These are phyloP conservation scores for Plantago coronopus DNA, from an alignment of 305 asterid genomes.

Conservation along the genomic window DNA sequence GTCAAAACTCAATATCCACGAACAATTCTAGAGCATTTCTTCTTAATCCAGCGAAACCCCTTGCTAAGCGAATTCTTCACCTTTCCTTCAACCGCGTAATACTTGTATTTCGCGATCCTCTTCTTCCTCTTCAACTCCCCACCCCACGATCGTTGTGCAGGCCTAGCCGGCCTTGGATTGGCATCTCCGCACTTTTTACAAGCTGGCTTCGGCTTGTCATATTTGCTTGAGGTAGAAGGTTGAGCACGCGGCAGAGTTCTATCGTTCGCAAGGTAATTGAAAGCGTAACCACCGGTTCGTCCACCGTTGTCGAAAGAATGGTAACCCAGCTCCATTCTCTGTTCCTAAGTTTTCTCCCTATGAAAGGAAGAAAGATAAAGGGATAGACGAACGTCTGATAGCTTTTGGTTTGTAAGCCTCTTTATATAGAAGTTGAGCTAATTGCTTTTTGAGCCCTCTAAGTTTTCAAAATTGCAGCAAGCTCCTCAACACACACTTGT, in stretches of 20 bases:
- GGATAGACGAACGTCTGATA: constrained; percentile 5
- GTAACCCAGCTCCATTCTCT: constrained; percentile 5
- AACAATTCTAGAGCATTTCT: constrained; percentile 42
- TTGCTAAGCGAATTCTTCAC: constrained; percentile 45
- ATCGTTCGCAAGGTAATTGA: neutral
- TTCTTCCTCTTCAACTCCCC: constrained; percentile 54
- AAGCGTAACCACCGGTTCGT: neutral
- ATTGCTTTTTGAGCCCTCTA: neutral
- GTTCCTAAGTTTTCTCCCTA: neutral
- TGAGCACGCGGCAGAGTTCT: neutral
- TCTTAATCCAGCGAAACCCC: constrained; percentile 58
- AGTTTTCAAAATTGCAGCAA: neutral
- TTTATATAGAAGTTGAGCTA: neutral
- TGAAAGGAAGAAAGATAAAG: neutral
- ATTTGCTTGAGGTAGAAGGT: constrained; percentile 4
- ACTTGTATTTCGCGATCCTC: constrained; percentile 56
- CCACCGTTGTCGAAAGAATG: neutral
- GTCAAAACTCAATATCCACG: constrained; percentile 28
- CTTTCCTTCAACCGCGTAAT: constrained; percentile 62
- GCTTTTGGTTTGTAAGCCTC: neutral
- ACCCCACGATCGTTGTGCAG: constrained; percentile 31
- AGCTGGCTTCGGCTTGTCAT: constrained; percentile 16
- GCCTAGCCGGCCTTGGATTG: constrained; percentile 4
- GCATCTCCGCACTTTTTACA: constrained; percentile 17
- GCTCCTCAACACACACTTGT: neutral